These are phyloP conservation scores for Boechera retrofracta DNA, from an alignment of 345 rosid genomes.

Conservation along the genomic window DNA sequence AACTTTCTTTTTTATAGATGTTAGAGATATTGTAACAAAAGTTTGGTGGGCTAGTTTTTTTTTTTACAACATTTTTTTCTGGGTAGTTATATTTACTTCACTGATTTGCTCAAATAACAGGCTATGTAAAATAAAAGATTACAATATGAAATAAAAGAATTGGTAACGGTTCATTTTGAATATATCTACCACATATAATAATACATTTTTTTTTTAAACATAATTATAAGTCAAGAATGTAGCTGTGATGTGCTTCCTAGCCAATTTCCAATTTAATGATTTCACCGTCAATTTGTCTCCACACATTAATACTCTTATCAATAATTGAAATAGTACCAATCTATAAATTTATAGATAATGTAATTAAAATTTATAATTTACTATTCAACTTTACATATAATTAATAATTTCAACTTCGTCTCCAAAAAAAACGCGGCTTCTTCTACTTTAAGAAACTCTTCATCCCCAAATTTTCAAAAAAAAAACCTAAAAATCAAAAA, in stretches of 20 bases:
- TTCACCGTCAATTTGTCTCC: slow-evolving; percentile 40
- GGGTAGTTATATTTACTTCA: too few relatives aligned
- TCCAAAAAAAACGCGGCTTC: slow-evolving; percentile 48
- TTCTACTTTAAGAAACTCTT: slow-evolving; percentile 31
- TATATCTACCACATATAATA: neutral
- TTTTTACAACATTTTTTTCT: too few relatives aligned
- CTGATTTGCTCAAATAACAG: neutral
- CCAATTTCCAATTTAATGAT: slow-evolving; percentile 39
- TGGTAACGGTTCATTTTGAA: neutral
- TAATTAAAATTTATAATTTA: neutral
- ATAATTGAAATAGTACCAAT: slow-evolving; percentile 24
- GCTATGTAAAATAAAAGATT: neutral
- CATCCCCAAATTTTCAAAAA: neutral
- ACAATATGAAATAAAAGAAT: neutral
- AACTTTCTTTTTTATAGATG: too few relatives aligned
- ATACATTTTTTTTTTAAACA: neutral
- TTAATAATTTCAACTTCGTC: slow-evolving; percentile 30
- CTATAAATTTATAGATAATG: slow-evolving; percentile 12
- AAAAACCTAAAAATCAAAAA: slow-evolving; percentile 16
- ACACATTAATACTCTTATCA: slow-evolving; percentile 33
- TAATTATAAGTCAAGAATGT: slow-evolving; percentile 20
- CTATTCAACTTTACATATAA: slow-evolving; percentile 18
- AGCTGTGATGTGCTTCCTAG: slow-evolving; percentile 43
- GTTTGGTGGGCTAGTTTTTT: too few relatives aligned
- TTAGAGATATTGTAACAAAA: too few relatives aligned